Base-by-base conservation (phyloP, 257 asterid genomes). In the Solanum virginianum region DNA sequence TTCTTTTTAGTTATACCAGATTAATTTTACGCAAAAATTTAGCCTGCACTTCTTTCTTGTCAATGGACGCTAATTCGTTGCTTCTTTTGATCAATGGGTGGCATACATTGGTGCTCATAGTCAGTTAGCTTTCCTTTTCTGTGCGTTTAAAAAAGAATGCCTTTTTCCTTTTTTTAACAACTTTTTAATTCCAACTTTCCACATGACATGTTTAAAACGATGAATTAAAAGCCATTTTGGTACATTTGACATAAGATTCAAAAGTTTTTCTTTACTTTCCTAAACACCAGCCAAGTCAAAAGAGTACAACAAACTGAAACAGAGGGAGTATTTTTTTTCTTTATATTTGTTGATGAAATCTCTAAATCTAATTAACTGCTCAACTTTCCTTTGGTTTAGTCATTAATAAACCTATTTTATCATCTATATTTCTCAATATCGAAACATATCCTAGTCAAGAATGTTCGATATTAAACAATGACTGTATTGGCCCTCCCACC, bases 121-220 rank as follows among this genome's bases (percentile, higher is more conserved):
- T 69, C 51, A 36, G 9, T 16, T 32, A 9, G 53, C 29, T 70
- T 59, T 59, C n/a, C 66, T 59, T 59, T 59, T n/a, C n/a, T 9
- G 29, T 0, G 29, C 3, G 15, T 3, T 59, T 20, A 29, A 59
- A n/a, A 57, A 59, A 59, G 29, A 59, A 20, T n/a, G 0, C 4
- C 66, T 59, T 26, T n/a, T 59, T 59, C 66, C 29, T 20, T 59
- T 45, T 32, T 59, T 59, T n/a, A 59, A 59, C 11, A 24, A n/a
- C 29, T 59, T 10, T 0, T n/a, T 1, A 9, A 0, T 59, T 59
- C 0, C 29, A 59, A 59, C 3, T n/a, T 59, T 59, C 15, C 66
- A 59, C 14, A n/a, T 59, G 29, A 9, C 3, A 59, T n/a, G 29
- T 20, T 59, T 59, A 20, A 8, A 9, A 59, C 0, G 29, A 9